A percentile compares a stretch with the other conserved stretches of the same genome.
These are phyloP conservation scores for Neurospora tetraspora DNA, from an alignment of 495 filamentous ascomycete genomes.

Conservation along the genomic window DNA sequence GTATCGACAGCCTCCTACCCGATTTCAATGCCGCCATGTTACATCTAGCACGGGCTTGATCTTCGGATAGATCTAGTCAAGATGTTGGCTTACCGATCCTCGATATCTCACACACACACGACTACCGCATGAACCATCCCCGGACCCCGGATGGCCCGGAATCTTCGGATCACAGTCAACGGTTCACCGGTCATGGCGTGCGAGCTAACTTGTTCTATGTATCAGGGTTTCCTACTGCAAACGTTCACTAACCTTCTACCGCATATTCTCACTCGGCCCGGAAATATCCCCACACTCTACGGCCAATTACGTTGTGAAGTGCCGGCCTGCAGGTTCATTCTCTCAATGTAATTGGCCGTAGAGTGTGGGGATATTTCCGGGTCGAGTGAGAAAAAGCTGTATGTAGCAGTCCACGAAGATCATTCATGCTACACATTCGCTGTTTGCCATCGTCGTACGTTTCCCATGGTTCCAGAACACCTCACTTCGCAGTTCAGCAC, in stretches of 20 bases:
- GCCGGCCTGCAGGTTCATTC: no score
- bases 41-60: neutral
- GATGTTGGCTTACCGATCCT: neutral
- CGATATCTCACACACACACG: neutral
- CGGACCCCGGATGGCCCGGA: neutral
- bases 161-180: neutral
- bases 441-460: neutral
- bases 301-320: no score
- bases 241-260: neutral
- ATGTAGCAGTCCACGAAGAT: neutral
- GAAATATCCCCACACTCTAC: no score
- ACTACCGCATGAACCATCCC: neutral
- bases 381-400: no score
- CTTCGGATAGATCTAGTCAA: neutral
- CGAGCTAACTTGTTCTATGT: neutral
- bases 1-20: neutral
- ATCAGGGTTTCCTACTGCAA: neutral
- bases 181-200: neutral
- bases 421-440: neutral
- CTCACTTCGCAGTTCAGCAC: neutral
- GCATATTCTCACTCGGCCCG: no score
- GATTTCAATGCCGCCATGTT: neutral
- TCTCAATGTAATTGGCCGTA: no score
- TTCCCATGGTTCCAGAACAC: neutral
- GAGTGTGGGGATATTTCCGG: no score